phyloP scores from a whole-genome alignment of 2,329 filamentous ascomycete genomes.

The Sclerotinia subarctica region DNA sequence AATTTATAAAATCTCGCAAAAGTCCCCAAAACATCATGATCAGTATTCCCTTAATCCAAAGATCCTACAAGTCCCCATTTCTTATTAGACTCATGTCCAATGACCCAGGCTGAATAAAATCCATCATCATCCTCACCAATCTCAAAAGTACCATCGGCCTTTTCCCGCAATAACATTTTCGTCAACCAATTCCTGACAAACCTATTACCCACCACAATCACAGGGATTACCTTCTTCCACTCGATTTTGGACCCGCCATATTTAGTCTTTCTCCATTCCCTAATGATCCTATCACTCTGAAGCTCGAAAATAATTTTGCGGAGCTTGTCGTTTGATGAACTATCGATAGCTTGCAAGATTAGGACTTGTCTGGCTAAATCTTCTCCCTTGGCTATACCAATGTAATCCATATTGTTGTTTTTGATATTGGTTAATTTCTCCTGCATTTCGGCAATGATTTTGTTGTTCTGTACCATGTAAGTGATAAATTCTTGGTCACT shows the following conservation, averaged over 20 bases:
- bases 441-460: not conserved
- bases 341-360: not conserved
- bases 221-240: not conserved
- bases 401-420: not conserved
- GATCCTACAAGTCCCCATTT: not conserved
- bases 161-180: not conserved
- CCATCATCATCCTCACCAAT: not conserved
- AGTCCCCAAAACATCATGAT: not conserved
- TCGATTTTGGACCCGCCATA: not conserved
- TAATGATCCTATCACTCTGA: too few relatives aligned
- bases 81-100: not conserved
- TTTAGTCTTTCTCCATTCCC: not conserved
- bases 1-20: not conserved
- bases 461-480: not conserved
- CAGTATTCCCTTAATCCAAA: not conserved
- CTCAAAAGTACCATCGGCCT: not conserved
- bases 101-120: too few relatives aligned
- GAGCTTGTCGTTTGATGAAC: not conserved
- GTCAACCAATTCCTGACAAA: not conserved
- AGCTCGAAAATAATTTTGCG: too few relatives aligned
- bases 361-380: not conserved
- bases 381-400: not conserved
- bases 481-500: not conserved
- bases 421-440: not conserved
- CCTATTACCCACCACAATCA: not conserved